Conservation (phyloP, 768 basidiomycete species). For the Suillus fuscotomentosus region DNA sequence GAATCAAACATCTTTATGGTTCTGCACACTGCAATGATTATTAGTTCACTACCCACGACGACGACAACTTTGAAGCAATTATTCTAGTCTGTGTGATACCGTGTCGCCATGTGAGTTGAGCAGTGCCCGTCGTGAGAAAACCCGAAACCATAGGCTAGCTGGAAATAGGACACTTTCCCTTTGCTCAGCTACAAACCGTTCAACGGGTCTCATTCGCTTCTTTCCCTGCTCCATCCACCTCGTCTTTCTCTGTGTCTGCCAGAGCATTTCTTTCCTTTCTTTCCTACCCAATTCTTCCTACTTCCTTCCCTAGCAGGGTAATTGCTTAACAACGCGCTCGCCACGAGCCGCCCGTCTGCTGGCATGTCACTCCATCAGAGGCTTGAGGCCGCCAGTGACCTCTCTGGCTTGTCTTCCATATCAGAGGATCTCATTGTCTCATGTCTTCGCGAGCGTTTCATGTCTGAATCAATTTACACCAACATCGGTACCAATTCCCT, state of each 20-base stretch:
- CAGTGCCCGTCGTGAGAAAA: slow-evolving; percentile 20
- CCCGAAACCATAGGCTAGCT: neutral
- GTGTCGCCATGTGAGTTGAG: neutral
- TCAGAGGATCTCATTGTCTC: slow-evolving; percentile 85
- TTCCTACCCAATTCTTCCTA: neutral
- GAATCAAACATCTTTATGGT: neutral
- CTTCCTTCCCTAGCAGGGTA: slow-evolving; percentile 5
- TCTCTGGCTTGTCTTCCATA: slow-evolving; percentile 60
- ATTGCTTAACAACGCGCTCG: neutral
- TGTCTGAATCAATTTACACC: slow-evolving; percentile 82
- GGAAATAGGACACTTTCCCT: slow-evolving; percentile 23
- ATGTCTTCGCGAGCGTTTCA: slow-evolving; percentile 83
- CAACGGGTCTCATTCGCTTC: slow-evolving; percentile 14
- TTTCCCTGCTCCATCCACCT: slow-evolving; percentile 13
- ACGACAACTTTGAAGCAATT: neutral
- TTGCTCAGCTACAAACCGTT: slow-evolving; percentile 6
- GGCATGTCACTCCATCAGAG: slow-evolving; percentile 55
- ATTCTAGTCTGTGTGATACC: neutral
- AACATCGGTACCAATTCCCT: slow-evolving; percentile 66
- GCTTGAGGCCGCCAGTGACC: slow-evolving; percentile 72
- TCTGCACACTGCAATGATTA: neutral
- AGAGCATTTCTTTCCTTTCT: slow-evolving; percentile 7
- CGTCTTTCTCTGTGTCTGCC: neutral
- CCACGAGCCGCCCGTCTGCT: slow-evolving; percentile 45
- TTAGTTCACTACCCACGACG: neutral